Evolutionary conservation across 495 filamentous ascomycete species (phyloP).

Genomic region (Annulohypoxylon bovei): DNA sequence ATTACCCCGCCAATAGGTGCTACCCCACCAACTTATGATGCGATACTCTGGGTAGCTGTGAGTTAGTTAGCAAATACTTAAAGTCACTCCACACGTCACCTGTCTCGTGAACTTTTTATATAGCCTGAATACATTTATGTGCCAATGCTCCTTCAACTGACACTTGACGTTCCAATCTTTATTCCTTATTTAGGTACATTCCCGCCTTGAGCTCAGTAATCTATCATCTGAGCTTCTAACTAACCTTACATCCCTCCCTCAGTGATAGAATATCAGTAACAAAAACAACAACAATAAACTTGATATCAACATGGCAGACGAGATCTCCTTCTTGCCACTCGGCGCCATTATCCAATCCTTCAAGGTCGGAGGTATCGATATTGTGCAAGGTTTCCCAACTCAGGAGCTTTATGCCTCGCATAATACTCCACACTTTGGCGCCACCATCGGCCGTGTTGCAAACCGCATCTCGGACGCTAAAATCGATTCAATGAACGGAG

Average conservation of each 20-base stretch:
- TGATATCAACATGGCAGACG: conserved; percentile 53
- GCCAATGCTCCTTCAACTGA: conserved; percentile 17
- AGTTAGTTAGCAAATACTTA: conserved; percentile 7
- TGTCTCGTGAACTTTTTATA: conserved; percentile 37
- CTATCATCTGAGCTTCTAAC: neutral
- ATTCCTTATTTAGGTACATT: conserved; percentile 26
- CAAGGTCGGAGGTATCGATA: conserved; percentile 77
- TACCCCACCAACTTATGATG: conserved; percentile 37
- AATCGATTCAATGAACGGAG: conserved; percentile 76
- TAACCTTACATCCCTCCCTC: conserved; percentile 8
- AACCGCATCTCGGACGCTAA: conserved; percentile 83
- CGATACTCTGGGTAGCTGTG: conserved; percentile 16
- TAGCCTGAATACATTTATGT: conserved; percentile 39
- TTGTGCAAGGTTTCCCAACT: conserved; percentile 84
- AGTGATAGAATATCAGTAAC: neutral
- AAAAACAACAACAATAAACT: neutral
- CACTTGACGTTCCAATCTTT: conserved; percentile 12
- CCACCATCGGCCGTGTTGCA: conserved; percentile 90
- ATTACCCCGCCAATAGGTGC: conserved; percentile 37
- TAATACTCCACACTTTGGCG: conserved; percentile 85
- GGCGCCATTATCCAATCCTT: conserved; percentile 92
- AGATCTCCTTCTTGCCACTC: conserved; percentile 77
- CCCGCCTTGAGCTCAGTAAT: conserved; percentile 20
- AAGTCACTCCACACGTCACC: conserved; percentile 32
- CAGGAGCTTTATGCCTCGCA: conserved; percentile 75